Conservation (phyloP, 495 filamentous ascomycete genomes). For the Penicillium goetzii region DNA sequence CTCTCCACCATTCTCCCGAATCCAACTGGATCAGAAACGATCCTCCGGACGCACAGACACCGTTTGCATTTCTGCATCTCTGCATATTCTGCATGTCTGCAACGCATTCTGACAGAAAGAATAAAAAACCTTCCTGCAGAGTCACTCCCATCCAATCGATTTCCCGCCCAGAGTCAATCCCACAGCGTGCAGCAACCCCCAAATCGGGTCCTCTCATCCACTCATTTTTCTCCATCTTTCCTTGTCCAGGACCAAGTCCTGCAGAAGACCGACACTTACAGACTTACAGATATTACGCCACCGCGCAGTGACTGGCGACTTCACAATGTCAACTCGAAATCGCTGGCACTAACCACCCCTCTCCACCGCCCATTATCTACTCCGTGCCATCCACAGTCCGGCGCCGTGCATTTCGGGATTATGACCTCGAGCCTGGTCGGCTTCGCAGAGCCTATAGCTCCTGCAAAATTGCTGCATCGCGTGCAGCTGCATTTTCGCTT, state of each 20-base stretch:
- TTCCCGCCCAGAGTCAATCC: constrained; percentile 24
- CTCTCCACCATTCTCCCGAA: neutral
- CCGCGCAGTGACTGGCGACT: neutral
- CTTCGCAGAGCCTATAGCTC: constrained; percentile 9
- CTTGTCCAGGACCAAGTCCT: constrained; percentile 15
- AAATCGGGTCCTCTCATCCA: constrained; percentile 18
- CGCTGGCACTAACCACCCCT: neutral
- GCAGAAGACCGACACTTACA: constrained; percentile 5
- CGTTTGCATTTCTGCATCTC: constrained; percentile 21
- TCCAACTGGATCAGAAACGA: constrained; percentile 9
- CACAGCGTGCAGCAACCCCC: constrained; percentile 7
- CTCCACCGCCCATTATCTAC: neutral
- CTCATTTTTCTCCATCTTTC: constrained; percentile 10
- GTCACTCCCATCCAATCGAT: constrained; percentile 26
- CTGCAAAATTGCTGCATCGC: neutral
- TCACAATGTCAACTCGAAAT: neutral
- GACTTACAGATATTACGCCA: neutral
- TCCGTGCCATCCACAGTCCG: neutral
- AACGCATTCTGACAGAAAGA: neutral
- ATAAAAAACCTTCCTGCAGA: constrained; percentile 3
- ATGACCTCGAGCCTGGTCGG: neutral
- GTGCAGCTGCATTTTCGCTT: neutral
- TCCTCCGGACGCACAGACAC: constrained; percentile 24
- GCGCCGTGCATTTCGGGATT: neutral
- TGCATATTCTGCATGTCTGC: constrained; percentile 1